Base-by-base conservation (phyloP, 306 rosid species). In the Begonia masoniana region DNA sequence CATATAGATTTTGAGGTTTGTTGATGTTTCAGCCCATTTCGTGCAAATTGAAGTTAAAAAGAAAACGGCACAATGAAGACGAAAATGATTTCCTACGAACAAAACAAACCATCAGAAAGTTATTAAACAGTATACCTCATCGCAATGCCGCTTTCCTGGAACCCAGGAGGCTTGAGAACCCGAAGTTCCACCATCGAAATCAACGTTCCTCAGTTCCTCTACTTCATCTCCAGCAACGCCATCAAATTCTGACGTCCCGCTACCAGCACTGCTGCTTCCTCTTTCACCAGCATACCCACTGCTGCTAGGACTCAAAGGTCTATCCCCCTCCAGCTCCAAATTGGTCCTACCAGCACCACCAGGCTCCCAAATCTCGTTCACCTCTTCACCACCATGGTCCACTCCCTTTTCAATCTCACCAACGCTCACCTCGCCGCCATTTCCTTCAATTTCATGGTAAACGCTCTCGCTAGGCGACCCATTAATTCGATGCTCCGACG, bases 241-340 rank as follows among this genome's bases (percentile, higher is more conserved):
- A 9, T 77, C 82, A 14, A 65, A 55, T 3, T 72, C 78, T 2
- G 84, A 71, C 16, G 55, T 62, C 4, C 66, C 79, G 41, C 79
- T 81, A 46, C 81, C 70, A 52, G 79, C 79, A 61, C 76, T 63
- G 63, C 68, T 82, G 50, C 82, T 83, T 23, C 96, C 96, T 41
- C 88, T 77, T 63, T 79, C 99, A 4, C 88, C 94, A 7, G 84
- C 88, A 67, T 91, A 91, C 13, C 96, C 99, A 58, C 83, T 88
- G 61, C 96, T 88, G 64, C 83, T 79, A 10, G 93, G 88, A 64
- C 82, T 82, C 16, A 80, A 60, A 10, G 77, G 88, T 11, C 68
- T 72, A 17, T 88, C 92, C 49, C 48, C 62, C 50, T 81, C 84
- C 43, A 66, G 52, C 71, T 85, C 94, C 60, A 81, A 78, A 76